Conservation (phyloP, 441 rosid species). For the Bruguiera hainesii region DNA sequence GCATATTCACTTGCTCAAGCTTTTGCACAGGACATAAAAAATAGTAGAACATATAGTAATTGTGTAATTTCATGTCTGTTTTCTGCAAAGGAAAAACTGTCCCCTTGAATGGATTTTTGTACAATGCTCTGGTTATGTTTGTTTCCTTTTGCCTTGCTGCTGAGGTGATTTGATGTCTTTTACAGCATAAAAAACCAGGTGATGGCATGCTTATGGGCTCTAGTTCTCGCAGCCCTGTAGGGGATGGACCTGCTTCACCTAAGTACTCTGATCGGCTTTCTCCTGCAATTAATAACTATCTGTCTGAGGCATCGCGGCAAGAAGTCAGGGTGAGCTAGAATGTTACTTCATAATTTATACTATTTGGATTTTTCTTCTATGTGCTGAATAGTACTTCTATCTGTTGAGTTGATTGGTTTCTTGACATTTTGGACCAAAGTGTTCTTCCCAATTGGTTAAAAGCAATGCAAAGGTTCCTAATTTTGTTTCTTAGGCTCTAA, state of each 20-base stretch:
- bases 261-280: constrained; percentile 98
- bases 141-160: constrained; percentile 12
- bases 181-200: constrained; percentile 89
- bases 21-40: no score
- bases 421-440: not conserved
- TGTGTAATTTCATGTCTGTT: no score
- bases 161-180: constrained; percentile 20
- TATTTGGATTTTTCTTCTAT: not conserved
- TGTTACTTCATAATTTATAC: not conserved
- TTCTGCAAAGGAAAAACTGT: no score
- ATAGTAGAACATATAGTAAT: no score
- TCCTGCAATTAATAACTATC: constrained; percentile 88
- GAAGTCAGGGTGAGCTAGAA: constrained; percentile 81
- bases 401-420: no score
- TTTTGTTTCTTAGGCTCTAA: not conserved
- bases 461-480: not conserved
- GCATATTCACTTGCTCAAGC: no score
- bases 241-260: constrained; percentile 87
- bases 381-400: constrained; percentile 2
- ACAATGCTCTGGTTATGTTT: not conserved
- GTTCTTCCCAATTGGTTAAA: not conserved
- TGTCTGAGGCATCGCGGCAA: constrained; percentile 98
- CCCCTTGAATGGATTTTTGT: not conserved
- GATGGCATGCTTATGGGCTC: constrained; percentile 90
- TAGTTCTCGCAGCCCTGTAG: constrained; percentile 87